Conservation (phyloP, 2,329 filamentous ascomycete species). For the Pseudocercospora crystallina region DNA sequence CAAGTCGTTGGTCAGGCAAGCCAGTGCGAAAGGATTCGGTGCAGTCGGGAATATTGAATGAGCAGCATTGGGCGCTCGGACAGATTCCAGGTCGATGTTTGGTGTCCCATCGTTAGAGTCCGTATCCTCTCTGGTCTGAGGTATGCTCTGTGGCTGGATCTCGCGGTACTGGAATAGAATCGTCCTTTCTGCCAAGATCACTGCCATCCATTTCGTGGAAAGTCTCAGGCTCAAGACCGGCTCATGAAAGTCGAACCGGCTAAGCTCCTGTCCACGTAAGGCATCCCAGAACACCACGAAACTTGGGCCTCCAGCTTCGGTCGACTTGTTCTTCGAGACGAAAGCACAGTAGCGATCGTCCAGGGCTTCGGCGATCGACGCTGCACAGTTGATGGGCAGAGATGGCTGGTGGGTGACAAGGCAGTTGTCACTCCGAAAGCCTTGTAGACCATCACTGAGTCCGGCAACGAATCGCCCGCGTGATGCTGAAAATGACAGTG, state of each 20-base stretch:
- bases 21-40: slow-evolving; percentile 78
- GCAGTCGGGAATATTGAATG: slow-evolving; percentile 76
- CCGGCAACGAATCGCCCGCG: slow-evolving; percentile 84
- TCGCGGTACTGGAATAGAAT: slow-evolving; percentile 34
- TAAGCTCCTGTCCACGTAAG: slow-evolving; percentile 69
- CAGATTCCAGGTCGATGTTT: background rate
- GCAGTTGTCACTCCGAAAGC: slow-evolving; percentile 38
- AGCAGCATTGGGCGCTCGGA: slow-evolving; percentile 29
- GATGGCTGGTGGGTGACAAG: slow-evolving; percentile 32
- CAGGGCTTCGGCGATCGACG: slow-evolving; percentile 32
- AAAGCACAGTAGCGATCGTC: slow-evolving; percentile 69
- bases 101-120: slow-evolving; percentile 7
- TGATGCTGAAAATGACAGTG: slow-evolving; percentile 81
- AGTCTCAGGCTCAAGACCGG: slow-evolving; percentile 78
- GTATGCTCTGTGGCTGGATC: slow-evolving; percentile 39
- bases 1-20: slow-evolving; percentile 70
- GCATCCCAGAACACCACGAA: slow-evolving; percentile 76
- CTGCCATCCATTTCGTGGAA: slow-evolving; percentile 71
- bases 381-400: slow-evolving; percentile 22
- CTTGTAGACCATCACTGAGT: slow-evolving; percentile 77
- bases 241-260: slow-evolving; percentile 76
- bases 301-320: slow-evolving; percentile 31
- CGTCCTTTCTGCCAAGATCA: slow-evolving; percentile 58
- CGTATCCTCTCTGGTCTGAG: slow-evolving; percentile 45
- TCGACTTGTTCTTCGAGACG: slow-evolving; percentile 73